phyloP scores from a whole-genome alignment of 495 filamentous ascomycete species.

The Tetracladium marchalianum region DNA sequence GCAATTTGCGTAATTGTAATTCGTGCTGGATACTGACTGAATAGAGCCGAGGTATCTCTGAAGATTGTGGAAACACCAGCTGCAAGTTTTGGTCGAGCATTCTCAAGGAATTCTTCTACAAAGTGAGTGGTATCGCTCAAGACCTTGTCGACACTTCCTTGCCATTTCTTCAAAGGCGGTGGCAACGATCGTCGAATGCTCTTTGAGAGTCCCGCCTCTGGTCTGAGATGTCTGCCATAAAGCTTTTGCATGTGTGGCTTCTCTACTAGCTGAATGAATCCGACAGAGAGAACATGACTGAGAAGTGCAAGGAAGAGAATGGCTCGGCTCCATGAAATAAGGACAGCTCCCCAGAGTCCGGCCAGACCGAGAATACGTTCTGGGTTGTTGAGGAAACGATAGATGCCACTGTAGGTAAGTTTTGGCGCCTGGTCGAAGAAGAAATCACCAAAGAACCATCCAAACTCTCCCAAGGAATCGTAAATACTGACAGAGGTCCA shows the following conservation, averaged over 20 bases:
- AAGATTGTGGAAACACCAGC: constrained; percentile 80
- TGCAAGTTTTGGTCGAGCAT: constrained; percentile 77
- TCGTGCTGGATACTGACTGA: constrained; percentile 82
- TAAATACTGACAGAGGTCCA: constrained; percentile 95
- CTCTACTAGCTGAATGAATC: constrained; percentile 89
- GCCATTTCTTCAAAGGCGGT: constrained; percentile 58
- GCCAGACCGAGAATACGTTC: constrained; percentile 89
- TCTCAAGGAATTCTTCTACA: constrained; percentile 82
- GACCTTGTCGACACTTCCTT: constrained; percentile 78
- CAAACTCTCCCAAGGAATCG: constrained; percentile 93
- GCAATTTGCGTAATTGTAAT: constrained; percentile 76
- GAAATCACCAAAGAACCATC: constrained; percentile 99
- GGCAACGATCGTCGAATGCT: constrained; percentile 85
- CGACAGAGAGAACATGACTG: constrained; percentile 74
- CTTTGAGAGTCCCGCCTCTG: constrained; percentile 83
- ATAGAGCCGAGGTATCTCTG: constrained; percentile 76
- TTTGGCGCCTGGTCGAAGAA: constrained; percentile 83
- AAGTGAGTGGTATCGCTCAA: constrained; percentile 76
- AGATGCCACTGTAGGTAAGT: constrained; percentile 92
- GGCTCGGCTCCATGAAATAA: constrained; percentile 78
- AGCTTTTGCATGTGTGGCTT: constrained; percentile 98
- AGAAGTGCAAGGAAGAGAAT: constrained; percentile 78
- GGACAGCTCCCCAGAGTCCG: constrained; percentile 89
- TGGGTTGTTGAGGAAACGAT: constrained; percentile 95
- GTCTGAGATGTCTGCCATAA: constrained; percentile 74